These are phyloP conservation scores for Fusarium sp. DNA, from an alignment of 2,329 filamentous ascomycete species.

Conservation along the genomic window DNA sequence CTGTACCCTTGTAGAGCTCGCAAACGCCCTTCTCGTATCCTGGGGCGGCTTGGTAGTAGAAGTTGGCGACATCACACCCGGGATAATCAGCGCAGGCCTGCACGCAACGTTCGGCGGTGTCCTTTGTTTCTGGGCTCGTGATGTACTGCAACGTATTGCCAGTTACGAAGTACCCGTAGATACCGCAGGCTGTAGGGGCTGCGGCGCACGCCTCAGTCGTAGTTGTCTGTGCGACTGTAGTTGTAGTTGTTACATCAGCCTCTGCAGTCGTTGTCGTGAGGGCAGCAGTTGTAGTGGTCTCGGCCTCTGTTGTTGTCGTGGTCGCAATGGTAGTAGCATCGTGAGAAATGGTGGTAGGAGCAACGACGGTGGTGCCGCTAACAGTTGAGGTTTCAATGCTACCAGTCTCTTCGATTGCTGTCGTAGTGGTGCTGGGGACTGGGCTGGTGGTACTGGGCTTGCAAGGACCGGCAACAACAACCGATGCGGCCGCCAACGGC, in stretches of 20 bases:
- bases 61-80: not conserved
- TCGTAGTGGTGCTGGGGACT: not conserved
- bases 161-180: not conserved
- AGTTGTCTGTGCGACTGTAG: not conserved
- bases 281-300: not conserved
- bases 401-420: not conserved
- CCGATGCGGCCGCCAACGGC: not conserved
- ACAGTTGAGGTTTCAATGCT: rapidly evolving
- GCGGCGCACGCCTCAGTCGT: not conserved
- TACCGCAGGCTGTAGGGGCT: not conserved
- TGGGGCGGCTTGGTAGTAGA: rapidly evolving
- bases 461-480: not conserved
- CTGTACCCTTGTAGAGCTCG: not conserved
- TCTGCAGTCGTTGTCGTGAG: not conserved
- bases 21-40: not conserved
- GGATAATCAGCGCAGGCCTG: not conserved
- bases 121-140: not conserved
- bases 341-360: not conserved
- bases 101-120: not conserved
- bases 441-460: not conserved
- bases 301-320: not conserved
- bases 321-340: too few species aligned
- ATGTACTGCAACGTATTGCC: not conserved
- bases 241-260: not conserved
- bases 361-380: not conserved